Evolutionary conservation across 2,329 filamentous ascomycete species (phyloP), one percentile per base, ranked within the genome.

Genomic region (Aureobasidium musti): DNA sequence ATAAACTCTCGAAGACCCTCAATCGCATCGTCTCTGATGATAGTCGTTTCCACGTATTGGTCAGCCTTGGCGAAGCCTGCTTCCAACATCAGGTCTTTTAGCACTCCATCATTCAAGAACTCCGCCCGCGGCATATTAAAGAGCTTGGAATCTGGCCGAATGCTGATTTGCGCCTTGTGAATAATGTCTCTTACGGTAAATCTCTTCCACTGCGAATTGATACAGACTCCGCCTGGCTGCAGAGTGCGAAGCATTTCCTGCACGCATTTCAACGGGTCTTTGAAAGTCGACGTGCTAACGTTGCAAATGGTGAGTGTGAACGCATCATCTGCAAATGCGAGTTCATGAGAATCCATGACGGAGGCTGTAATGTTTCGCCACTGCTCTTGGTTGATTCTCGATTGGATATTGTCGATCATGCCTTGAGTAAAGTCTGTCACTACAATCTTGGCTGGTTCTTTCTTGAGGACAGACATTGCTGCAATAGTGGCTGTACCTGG

Each of bases 401-500:
- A 11, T 53, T 53, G 50, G 2, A 53, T 35, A 28, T 53, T 53
- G 28, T 53, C 50, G 14, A 53, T 53, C 50, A 53, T 53, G 50
- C 50, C 50, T 53, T 33, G 50, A 33, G 28, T 53, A n/a, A 33
- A 53, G 28, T 53, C 50, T 33, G 50, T 53, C 28, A 53, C 50
- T n/a, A 53, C 30, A 35, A 53, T 53, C 10, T 53, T 53, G 50
- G 50, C 50, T 33, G 28, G 50, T 28, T 33, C 50, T 53, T 33
- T 26, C 26, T 53, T 53, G 50, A 53, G 50, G 17, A 53, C 2
- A 10, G 50, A 53, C 50, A 53, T 53, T 14, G 28, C 50, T 17
- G 50, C 50, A 21, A 53, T 21, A 53, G 50, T 53, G 50, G 50
- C 50, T 53, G 50, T 53, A 33, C 50, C 50, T 33, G 50, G 50